Conservation (phyloP, 2,329 filamentous ascomycete species). For the Fusarium palustre region DNA sequence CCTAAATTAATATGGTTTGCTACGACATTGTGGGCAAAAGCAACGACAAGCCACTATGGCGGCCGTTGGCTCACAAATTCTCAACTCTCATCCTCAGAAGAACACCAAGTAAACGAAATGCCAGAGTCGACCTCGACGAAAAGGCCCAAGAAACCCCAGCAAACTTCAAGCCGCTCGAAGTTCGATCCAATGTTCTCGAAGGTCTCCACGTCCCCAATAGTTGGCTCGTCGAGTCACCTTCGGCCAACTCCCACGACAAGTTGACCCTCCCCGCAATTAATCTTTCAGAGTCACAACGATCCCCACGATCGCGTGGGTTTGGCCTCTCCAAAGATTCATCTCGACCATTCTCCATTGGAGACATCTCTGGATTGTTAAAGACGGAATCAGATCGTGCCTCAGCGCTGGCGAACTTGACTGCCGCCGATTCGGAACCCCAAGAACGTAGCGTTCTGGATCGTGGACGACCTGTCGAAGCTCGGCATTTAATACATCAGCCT, state of each 20-base stretch:
- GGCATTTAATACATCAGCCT: constrained; percentile 27
- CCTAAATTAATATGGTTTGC: constrained; percentile 7
- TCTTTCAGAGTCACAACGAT: background rate
- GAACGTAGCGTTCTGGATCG: constrained; percentile 17
- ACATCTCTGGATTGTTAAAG: constrained; percentile 6
- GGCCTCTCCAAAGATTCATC: background rate
- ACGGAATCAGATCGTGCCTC: constrained; percentile 8
- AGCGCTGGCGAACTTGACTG: constrained; percentile 1
- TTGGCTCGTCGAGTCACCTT: constrained; percentile 18
- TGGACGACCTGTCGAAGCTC: constrained; percentile 22
- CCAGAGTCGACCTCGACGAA: background rate
- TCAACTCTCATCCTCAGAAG: constrained; percentile 15
- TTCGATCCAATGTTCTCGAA: constrained; percentile 19
- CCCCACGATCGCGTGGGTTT: background rate
- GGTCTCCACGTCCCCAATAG: constrained; percentile 18
- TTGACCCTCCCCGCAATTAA: constrained; percentile 12
- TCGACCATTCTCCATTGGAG: constrained; percentile 2
- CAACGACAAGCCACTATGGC: constrained; percentile 25
- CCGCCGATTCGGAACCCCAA: background rate
- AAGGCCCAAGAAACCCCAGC: background rate
- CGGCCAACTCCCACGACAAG: background rate
- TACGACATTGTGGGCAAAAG: constrained; percentile 22
- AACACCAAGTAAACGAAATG: constrained; percentile 13
- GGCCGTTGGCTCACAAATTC: constrained; percentile 26
- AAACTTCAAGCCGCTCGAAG: constrained; percentile 19